phyloP scores from a whole-genome alignment of 257 asterid species.

The Penstemon barbatus region DNA sequence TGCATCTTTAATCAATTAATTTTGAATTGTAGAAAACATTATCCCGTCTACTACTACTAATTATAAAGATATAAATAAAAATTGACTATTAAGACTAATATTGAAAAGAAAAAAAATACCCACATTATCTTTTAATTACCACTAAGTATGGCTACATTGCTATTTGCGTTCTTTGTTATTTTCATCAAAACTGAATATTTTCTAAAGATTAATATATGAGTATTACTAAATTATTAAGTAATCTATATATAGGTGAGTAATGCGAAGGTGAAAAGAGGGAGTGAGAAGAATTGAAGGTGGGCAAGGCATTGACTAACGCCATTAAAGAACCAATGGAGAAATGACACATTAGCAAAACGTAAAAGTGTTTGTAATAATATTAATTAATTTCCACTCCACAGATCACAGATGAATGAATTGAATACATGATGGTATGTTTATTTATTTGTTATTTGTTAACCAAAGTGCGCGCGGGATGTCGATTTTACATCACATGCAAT shows the following conservation, averaged over 20 bases:
- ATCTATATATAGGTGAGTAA: background rate
- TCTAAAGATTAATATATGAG: too few relatives aligned
- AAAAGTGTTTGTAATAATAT: constrained; percentile 28
- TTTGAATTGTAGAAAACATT: too few relatives aligned
- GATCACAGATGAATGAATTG: background rate
- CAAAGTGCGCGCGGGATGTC: constrained; percentile 11
- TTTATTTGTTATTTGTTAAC: background rate
- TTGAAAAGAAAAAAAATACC: too few relatives aligned
- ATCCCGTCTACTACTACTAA: too few relatives aligned
- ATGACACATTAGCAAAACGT: constrained; percentile 48
- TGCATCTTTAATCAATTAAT: too few relatives aligned
- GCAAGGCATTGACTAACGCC: constrained; percentile 37
- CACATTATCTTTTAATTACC: too few relatives aligned
- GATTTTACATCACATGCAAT: constrained; percentile 41
- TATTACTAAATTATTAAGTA: background rate
- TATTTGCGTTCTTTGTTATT: too few relatives aligned
- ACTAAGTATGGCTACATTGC: too few relatives aligned
- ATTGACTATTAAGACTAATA: too few relatives aligned
- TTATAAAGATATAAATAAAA: too few relatives aligned
- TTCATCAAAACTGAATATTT: too few relatives aligned
- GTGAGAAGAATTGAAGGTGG: constrained; percentile 16
- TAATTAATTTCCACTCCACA: background rate
- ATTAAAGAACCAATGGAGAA: constrained; percentile 31
- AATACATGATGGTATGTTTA: constrained; percentile 24
- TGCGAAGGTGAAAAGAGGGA: constrained; percentile 23